A percentile compares a stretch with the other conserved stretches of the same genome.
Evolutionary conservation across 345 rosid genomes (phyloP).

Genomic region (Eucalyptus brandiana): DNA sequence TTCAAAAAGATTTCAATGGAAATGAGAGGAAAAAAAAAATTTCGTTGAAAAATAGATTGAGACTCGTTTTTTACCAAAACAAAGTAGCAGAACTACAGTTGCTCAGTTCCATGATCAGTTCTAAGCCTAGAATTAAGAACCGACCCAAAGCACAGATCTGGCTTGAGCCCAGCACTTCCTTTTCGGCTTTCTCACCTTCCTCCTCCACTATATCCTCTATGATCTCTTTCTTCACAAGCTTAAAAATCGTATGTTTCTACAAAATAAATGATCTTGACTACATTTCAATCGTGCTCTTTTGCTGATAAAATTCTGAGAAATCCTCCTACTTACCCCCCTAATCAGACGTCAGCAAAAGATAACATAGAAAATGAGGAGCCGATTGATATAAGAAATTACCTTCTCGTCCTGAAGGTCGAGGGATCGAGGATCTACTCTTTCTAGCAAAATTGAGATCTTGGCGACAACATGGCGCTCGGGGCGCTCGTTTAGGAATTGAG

Average conservation of each 20-base stretch:
- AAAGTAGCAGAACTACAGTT: neutral
- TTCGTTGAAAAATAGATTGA: neutral
- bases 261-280: neutral
- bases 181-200: accelerated
- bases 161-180: neutral
- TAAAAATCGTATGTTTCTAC: neutral
- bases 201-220: neutral
- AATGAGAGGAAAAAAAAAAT: neutral
- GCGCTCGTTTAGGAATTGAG: neutral
- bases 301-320: neutral
- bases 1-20: neutral
- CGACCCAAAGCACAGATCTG: neutral
- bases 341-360: neutral
- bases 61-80: neutral
- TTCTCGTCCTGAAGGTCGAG: neutral
- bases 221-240: neutral
- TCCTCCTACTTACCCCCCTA: neutral
- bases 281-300: neutral
- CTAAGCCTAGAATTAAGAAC: neutral
- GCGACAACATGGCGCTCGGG: neutral
- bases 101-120: neutral
- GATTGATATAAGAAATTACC: neutral
- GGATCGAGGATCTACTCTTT: neutral
- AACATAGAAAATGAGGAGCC: neutral
- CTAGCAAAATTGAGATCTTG: neutral